Conservation (phyloP, 768 basidiomycete genomes). For the Suillus fuscotomentosus region DNA sequence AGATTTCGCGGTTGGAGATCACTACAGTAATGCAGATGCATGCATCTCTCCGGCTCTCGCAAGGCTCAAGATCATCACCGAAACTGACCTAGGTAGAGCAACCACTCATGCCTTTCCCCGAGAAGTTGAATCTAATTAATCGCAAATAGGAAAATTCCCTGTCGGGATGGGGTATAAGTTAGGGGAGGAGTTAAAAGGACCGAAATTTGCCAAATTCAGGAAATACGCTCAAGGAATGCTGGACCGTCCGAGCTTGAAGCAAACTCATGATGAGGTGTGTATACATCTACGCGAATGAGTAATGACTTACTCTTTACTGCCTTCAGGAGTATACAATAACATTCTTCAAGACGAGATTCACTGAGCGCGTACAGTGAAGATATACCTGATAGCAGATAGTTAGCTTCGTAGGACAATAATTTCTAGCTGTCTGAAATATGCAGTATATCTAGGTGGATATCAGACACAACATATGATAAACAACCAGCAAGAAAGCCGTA, state of each 20-base stretch:
- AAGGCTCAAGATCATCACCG: slow-evolving; percentile 37
- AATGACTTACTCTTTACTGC: not conserved
- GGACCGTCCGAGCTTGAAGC: slow-evolving; percentile 12
- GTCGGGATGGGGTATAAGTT: slow-evolving; percentile 46
- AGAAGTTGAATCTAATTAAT: not conserved
- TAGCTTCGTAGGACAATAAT: not conserved
- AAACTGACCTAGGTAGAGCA: slow-evolving; percentile 37
- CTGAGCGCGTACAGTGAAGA: not conserved
- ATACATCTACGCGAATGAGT: not conserved
- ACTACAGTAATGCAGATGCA: slow-evolving; percentile 61
- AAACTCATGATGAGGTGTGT: not conserved
- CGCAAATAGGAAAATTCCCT: slow-evolving; percentile 46
- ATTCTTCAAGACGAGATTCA: not conserved
- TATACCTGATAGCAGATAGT: not conserved
- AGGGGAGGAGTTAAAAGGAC: slow-evolving; percentile 37
- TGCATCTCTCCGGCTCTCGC: slow-evolving; percentile 56
- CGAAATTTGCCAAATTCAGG: slow-evolving; percentile 46
- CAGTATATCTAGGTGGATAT: not conserved
- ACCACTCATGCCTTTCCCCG: not conserved
- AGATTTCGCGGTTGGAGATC: slow-evolving; percentile 33
- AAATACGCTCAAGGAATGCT: slow-evolving; percentile 48
- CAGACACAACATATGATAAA: not conserved
- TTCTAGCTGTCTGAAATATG: not conserved
- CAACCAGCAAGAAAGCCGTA: not conserved
- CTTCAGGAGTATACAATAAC: not conserved